Percentiles rank a stretch among this genome's conserved stretches.
These are phyloP conservation scores for Zopfochytrium polystomum DNA, from an alignment of 371 early-diverging fungal genomes.

Conservation along the genomic window DNA sequence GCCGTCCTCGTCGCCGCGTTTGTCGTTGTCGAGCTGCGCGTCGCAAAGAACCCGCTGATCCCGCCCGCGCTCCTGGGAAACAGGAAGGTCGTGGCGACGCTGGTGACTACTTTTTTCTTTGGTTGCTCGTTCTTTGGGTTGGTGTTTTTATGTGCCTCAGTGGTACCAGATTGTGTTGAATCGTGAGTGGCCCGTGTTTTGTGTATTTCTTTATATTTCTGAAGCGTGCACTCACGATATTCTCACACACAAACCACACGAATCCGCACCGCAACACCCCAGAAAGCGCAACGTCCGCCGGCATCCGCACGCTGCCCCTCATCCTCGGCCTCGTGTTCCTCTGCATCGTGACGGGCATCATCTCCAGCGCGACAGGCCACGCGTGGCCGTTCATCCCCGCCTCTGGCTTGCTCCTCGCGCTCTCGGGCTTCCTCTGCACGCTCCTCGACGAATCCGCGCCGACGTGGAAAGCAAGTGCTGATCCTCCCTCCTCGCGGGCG, in stretches of 20 bases:
- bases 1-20: no score
- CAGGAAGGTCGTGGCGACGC: slow-evolving; percentile 33
- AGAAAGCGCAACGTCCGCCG: slow-evolving; percentile 57
- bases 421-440: slow-evolving; percentile 1
- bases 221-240: no score
- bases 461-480: no score
- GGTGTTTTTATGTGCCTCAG: slow-evolving; percentile 63
- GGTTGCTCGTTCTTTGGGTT: slow-evolving; percentile 68
- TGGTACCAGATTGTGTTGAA: slow-evolving; percentile 80
- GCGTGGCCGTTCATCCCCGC: slow-evolving; percentile 49
- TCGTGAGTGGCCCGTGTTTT: no score
- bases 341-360: slow-evolving; percentile 50
- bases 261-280: no score
- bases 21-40: slow-evolving; percentile 28
- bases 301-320: slow-evolving; percentile 58
- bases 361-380: no score
- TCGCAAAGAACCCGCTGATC: slow-evolving; percentile 38
- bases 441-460: slow-evolving; percentile 32
- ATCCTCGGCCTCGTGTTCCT: slow-evolving; percentile 50
- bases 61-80: slow-evolving; percentile 28
- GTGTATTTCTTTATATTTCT: no score
- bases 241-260: no score
- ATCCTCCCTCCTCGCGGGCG: slow-evolving; percentile 9
- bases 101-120: no score
- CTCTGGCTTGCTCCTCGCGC: slow-evolving; percentile 30